Evolutionary conservation across 2,329 filamentous ascomycete genomes (phyloP), one percentile per base, ranked within the genome.

Genomic region (Arthrobotrys sphaeroides): DNA sequence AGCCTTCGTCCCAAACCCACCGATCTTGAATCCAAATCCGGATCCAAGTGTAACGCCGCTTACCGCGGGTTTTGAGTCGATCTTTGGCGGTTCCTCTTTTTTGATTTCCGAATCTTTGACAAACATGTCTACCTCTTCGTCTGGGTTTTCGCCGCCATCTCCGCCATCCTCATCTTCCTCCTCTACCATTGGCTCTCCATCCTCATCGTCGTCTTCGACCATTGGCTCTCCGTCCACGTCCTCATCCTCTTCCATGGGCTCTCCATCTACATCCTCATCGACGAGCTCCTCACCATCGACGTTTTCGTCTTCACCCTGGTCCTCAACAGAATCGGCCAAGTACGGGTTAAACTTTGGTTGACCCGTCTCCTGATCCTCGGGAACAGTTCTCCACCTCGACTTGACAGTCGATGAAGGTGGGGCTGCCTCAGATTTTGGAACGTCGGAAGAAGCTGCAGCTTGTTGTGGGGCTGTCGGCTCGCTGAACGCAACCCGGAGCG

Each of bases 401-500:
- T 73, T 77, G 36, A 36, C 20, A 18, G 47, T 18, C 22, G 75
- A 24, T 22, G 77, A 20, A 7, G 70, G 43, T 31, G 74, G 53
- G 12, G 69, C 53, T 53, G 33, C 33, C 28, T 72, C 55, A 53
- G 24, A 18, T 49, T 45, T 68, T 49, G 43, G 9, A 42, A 36
- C 33, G 13, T 69, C 57, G 28, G 40, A 53, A 20, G 65, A 7
- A 62, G 45, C 28, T 22, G 49, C 33, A 31, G 26, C 59, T 26
- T 40, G 55, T 45, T 45, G 77, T 2, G 85, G 86, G 65, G 86
- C 83, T 2, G 90, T 90, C 26, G 91, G 91, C 65, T 89, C 88
- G 77, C 91, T 88, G 79, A 96, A 96, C 10, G 87, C 87, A 65
- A 86, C 84, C 28, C 88, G 87, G 77, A 96, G 91, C 26, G 87